phyloP scores from a whole-genome alignment of 2,329 filamentous ascomycete species.

The Arachnomyces sp. region DNA sequence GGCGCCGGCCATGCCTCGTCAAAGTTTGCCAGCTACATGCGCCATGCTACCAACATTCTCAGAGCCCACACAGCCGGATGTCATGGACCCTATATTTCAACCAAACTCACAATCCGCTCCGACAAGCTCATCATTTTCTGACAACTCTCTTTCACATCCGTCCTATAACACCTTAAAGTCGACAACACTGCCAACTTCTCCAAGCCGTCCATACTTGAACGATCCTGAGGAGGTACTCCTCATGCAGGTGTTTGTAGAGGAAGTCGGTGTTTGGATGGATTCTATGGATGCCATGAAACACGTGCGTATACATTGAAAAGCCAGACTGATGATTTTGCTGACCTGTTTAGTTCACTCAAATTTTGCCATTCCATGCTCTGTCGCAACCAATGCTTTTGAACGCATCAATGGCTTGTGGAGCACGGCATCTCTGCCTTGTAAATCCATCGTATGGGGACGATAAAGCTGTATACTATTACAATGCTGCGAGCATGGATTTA shows the following conservation, averaged over 20 bases:
- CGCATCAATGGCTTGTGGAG: constrained; percentile 81
- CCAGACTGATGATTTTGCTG: constrained; percentile 7
- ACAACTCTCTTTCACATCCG: constrained; percentile 27
- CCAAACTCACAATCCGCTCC: constrained; percentile 17
- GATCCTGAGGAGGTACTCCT: constrained; percentile 74
- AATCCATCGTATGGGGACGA: constrained; percentile 65
- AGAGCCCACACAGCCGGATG: constrained; percentile 33
- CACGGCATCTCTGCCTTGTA: constrained; percentile 67
- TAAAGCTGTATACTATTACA: constrained; percentile 75
- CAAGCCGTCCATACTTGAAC: constrained; percentile 57
- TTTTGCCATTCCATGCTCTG: constrained; percentile 76
- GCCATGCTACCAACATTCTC: constrained; percentile 42
- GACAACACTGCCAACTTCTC: constrained; percentile 35
- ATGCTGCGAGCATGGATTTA: constrained; percentile 72
- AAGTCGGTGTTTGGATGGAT: constrained; percentile 92
- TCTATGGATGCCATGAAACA: constrained; percentile 78
- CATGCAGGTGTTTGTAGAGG: constrained; percentile 86
- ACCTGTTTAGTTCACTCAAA: constrained; percentile 58
- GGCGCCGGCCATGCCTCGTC: constrained; percentile 33
- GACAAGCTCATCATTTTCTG: constrained; percentile 21
- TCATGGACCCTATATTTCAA: constrained; percentile 21
- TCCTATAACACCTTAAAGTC: constrained; percentile 30
- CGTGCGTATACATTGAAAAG: constrained; percentile 31
- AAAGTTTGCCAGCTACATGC: constrained; percentile 46
- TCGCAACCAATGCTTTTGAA: constrained; percentile 82